Evolutionary conservation across 176 grass and related monocot species (phyloP), one percentile per base, ranked within the genome.

Genomic region (Paspalum notatum): DNA sequence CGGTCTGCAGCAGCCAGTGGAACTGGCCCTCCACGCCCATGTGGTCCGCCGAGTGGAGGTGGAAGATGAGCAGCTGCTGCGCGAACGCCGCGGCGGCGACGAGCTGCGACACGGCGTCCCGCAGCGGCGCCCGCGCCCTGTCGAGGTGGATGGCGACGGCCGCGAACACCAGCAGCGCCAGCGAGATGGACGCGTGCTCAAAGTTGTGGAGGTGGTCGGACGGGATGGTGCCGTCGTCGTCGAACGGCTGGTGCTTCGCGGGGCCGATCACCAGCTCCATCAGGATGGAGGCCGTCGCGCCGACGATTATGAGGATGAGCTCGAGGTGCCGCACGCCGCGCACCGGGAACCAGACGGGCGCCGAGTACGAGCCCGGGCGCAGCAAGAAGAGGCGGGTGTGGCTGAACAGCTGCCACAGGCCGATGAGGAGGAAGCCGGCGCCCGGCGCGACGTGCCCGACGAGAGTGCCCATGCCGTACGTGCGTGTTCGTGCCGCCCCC

Each of bases 231-330:
- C 91, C 89, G 62, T 97, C 94, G 40, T 76, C 63, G 73, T 97
- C 94, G 47, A 97, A 97, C 1, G 94, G 94, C 78, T 97, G 91
- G 84, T 97, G 94, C 62, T 48, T 88, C 54, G 74, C 91, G 0
- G 94, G 94, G 27, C 94, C 94, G 75, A 97, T 91, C 20, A 94
- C 84, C 5, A 97, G 85, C 85, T 97, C 94, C 94, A 97, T 97
- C 67, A 91, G 76, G 68, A 97, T 97, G 45, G 94, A 94, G 0
- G 43, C 48, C 38, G 55, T 11, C 71, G 84, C 66, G 50, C 89
- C 94, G 27, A 75, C 5, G 38, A 92, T 94, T 6, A 97, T 82
- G 6, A 97, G 81, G 10, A 88, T 72, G 40, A 86, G 87, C 83
- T 97, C 94, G 0, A 97, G 89, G 67, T 97, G 72, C 10, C 91